Evolutionary conservation across 495 filamentous ascomycete species (phyloP), one percentile per base, ranked within the genome.

Genomic region (Penicillium lagena): DNA sequence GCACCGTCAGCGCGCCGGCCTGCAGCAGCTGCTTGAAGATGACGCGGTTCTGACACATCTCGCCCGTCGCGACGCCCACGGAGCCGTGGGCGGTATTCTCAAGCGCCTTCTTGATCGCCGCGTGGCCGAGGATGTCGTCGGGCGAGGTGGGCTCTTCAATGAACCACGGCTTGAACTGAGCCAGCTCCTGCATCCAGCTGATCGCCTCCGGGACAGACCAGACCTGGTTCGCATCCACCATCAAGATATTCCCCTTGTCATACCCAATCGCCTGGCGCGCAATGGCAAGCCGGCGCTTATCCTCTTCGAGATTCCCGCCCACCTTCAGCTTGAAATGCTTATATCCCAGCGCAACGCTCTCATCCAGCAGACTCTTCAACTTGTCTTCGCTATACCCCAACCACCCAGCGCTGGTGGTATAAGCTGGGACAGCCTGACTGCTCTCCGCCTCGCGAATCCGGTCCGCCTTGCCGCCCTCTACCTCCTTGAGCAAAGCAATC

Each of bases 131-230:
- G 43, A 96, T 82, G 67, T 96, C 90, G 55, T 96, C 90, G 11
- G 90, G 90, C 35, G 83, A 88, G 35, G 90, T 96, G n/a, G 90
- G 90, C 75, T 96, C 90, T 68, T 96, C 90, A 54, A 96, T 95
- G 70, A 96, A 96, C 90, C 90, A 96, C 35, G 90, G 90, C 71
- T 84, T 82, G 75, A 87, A 96, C 50, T 88, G 80, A 30, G 78
- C 81, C 13, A 96, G 82, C 52, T 86, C 61, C 44, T 82, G 70
- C 89, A 95, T 95, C 73, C 90, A 87, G 41, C 76, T 79, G 52
- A 96, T 91, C 1, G 90, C 90, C 64, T 96, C 87, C 11, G 89
- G 89, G 27, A 95, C 89, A 35, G 81, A 85, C 90, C 90, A 96
- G 31, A 96, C 78, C 73, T 96, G 90, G 71, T 96, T 96, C 9